Conservation (phyloP, 176 grass and related monocot species). For the Lolium perenne region DNA sequence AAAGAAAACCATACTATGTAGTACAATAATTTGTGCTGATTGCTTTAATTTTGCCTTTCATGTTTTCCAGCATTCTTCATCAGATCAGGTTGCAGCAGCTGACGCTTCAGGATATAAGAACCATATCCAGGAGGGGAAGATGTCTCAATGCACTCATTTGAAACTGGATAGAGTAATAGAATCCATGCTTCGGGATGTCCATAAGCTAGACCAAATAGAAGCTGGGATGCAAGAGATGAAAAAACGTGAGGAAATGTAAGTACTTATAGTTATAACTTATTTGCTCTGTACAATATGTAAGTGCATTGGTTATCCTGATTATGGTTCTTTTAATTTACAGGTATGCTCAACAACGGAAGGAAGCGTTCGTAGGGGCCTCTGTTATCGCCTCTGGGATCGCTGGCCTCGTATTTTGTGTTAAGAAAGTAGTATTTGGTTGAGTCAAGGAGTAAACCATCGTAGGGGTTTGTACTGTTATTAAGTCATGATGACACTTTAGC, state of each 20-base stretch:
- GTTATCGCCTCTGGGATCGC: not conserved
- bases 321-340: not conserved
- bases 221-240: not conserved
- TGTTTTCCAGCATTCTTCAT: not conserved
- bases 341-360: not conserved
- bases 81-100: not conserved
- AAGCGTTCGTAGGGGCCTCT: not conserved
- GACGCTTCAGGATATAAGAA: not conserved
- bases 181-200: not conserved
- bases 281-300: not conserved
- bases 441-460: not conserved
- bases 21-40: not conserved
- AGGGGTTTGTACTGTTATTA: no score
- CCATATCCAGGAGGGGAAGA: not conserved
- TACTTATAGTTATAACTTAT: not conserved
- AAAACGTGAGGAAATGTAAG: not conserved
- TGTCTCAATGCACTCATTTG: not conserved
- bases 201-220: not conserved
- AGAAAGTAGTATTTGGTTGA: not conserved
- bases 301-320: not conserved
- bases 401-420: not conserved
- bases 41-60: not conserved
- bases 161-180: not conserved
- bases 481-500: no score
- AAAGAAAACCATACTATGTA: not conserved